A percentile compares a stretch with the other conserved stretches of the same genome.
Conservation (phyloP, 1,284 basidiomycete species). For the Puccinia hordei region DNA sequence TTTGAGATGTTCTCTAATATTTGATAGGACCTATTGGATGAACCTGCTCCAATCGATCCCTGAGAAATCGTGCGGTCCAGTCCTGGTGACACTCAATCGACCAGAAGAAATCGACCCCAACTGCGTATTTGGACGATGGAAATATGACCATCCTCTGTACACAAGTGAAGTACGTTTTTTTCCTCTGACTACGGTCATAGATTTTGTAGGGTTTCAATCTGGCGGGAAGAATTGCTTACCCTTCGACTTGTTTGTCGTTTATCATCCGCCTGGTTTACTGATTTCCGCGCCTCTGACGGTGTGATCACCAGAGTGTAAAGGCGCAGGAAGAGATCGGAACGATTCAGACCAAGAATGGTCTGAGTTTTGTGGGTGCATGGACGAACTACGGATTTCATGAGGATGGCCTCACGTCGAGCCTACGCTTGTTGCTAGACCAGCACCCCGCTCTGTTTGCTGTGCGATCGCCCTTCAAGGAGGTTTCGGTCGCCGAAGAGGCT, state of each 20-base stretch:
- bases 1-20: not conserved
- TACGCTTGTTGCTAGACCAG: slow-evolving; percentile 25
- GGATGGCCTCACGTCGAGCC: slow-evolving; percentile 24
- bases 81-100: slow-evolving; percentile 77
- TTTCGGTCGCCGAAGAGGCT: not conserved
- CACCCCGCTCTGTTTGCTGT: slow-evolving; percentile 12
- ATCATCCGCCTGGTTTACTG: not conserved
- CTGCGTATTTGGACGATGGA: slow-evolving; percentile 65
- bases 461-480: slow-evolving; percentile 14
- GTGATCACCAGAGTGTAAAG: slow-evolving; percentile 60
- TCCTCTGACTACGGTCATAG: not conserved
- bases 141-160: slow-evolving; percentile 72
- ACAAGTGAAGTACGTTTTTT: slow-evolving; percentile 61
- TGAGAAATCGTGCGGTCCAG: slow-evolving; percentile 66
- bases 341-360: slow-evolving; percentile 70
- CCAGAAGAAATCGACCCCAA: slow-evolving; percentile 65
- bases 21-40: slow-evolving; percentile 68
- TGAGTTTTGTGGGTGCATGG: slow-evolving; percentile 78
- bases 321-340: slow-evolving; percentile 65
- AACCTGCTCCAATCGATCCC: slow-evolving; percentile 74
- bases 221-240: slow-evolving; percentile 49
- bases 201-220: slow-evolving; percentile 49
- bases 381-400: slow-evolving; percentile 66
- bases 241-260: not conserved
- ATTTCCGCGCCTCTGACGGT: slow-evolving; percentile 25